phyloP scores from a whole-genome alignment of 1,139 yeast species.

The Zygoascus hellenicus region DNA sequence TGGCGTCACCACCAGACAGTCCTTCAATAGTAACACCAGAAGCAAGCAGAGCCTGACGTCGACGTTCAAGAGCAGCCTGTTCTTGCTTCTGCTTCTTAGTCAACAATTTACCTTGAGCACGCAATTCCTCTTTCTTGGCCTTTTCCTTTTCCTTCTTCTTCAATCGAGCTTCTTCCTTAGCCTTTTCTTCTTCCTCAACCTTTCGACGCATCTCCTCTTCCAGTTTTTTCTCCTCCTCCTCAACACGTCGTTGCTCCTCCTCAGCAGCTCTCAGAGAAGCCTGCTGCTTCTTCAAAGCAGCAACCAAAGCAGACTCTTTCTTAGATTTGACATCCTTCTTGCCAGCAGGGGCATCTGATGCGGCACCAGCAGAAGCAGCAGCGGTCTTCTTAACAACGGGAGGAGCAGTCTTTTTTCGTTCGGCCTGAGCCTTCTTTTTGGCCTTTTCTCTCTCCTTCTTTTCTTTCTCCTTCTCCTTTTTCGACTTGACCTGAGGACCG shows the following conservation, averaged over 20 bases:
- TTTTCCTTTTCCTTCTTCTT: slow-evolving; percentile 68
- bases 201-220: slow-evolving; percentile 55
- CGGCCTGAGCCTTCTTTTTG: slow-evolving; percentile 85
- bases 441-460: slow-evolving; percentile 97
- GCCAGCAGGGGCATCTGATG: slow-evolving; percentile 28
- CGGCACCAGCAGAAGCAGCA: slow-evolving; percentile 27
- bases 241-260: slow-evolving; percentile 58
- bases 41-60: slow-evolving; percentile 79
- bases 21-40: slow-evolving; percentile 69
- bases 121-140: slow-evolving; percentile 81
- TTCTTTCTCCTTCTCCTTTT: slow-evolving; percentile 95
- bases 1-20: slow-evolving; percentile 41
- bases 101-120: slow-evolving; percentile 77
- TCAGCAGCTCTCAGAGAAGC: slow-evolving; percentile 81
- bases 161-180: slow-evolving; percentile 62
- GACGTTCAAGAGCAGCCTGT: slow-evolving; percentile 76
- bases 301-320: slow-evolving; percentile 35
- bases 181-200: slow-evolving; percentile 49
- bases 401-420: slow-evolving; percentile 77
- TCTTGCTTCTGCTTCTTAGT: slow-evolving; percentile 96
- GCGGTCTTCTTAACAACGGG: slow-evolving; percentile 41
- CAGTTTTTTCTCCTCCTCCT: slow-evolving; percentile 52
- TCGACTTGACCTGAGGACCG: slow-evolving; percentile 56
- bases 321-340: slow-evolving; percentile 33
- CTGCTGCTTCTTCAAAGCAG: slow-evolving; percentile 63